phyloP scores from a whole-genome alignment of 2,329 filamentous ascomycete genomes.

The Stenocarpella maydis region DNA sequence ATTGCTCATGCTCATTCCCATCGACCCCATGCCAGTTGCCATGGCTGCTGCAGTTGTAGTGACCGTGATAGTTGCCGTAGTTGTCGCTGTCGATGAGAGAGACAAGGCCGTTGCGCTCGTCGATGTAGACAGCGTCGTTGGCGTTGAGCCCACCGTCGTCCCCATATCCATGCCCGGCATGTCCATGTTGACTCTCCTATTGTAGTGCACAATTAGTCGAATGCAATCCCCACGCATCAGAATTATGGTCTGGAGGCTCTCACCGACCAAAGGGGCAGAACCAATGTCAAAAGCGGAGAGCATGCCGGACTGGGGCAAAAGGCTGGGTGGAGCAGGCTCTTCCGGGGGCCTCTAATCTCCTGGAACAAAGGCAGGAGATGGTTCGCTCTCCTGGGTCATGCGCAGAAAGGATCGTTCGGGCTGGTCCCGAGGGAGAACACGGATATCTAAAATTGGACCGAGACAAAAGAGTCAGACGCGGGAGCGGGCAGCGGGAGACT shows the following conservation, averaged over 20 bases:
- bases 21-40: not conserved
- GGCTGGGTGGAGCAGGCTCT: not conserved
- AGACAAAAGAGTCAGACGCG: conserved; percentile 4
- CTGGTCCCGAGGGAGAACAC: not conserved
- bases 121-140: conserved; percentile 7
- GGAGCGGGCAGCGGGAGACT: not conserved
- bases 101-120: not conserved
- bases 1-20: conserved; percentile 26
- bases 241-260: not conserved
- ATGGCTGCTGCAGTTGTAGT: not conserved
- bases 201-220: not conserved
- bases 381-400: not conserved
- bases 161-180: conserved; percentile 15
- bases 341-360: not conserved
- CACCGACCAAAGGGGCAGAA: not conserved
- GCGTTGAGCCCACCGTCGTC: not conserved
- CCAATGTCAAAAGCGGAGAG: not conserved
- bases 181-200: conserved; percentile 1
- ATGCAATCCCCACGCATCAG: not conserved
- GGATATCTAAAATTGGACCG: not conserved
- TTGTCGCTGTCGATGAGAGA: not conserved
- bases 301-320: not conserved
- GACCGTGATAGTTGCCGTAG: not conserved
- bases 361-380: conserved; percentile 4
- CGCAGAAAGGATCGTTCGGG: not conserved